phyloP scores from a whole-genome alignment of 192 early-diverging fungal genomes.

The Linnemannia zychae region DNA sequence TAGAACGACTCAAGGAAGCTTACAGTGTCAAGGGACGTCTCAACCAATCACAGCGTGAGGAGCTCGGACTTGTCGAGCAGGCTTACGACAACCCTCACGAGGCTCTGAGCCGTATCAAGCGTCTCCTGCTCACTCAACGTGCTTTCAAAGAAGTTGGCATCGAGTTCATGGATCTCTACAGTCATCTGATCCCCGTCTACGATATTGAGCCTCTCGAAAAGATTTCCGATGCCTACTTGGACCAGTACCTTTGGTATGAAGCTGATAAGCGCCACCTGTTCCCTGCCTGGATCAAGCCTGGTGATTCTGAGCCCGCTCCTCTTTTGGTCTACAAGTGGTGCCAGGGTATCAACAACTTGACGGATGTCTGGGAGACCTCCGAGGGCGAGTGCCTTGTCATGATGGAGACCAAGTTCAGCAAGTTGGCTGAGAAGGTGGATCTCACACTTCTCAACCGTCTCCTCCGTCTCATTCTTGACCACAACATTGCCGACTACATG shows the following conservation, averaged over 20 bases:
- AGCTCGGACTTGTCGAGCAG: slow-evolving; percentile 97
- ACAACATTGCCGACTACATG: slow-evolving; percentile 99
- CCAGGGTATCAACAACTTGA: slow-evolving; percentile 98
- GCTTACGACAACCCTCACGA: slow-evolving; percentile 98
- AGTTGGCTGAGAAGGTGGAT: slow-evolving; percentile 98
- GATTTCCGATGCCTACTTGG: slow-evolving; percentile 98
- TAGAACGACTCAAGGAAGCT: slow-evolving; percentile 95
- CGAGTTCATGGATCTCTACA: slow-evolving; percentile 99
- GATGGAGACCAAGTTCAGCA: slow-evolving; percentile 94
- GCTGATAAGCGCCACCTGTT: slow-evolving; percentile 97
- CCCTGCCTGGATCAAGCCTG: slow-evolving; percentile 99
- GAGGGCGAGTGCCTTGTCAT: slow-evolving; percentile 96
- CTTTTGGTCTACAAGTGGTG: slow-evolving; percentile 96
- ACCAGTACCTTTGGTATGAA: slow-evolving; percentile 99
- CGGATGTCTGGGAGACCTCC: slow-evolving; percentile 93
- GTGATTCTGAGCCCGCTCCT: slow-evolving; percentile 96
- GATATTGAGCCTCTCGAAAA: slow-evolving; percentile 99
- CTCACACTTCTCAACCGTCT: slow-evolving; percentile 95
- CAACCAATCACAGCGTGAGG: slow-evolving; percentile 97
- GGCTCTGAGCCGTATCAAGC: slow-evolving; percentile 90
- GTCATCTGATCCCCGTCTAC: slow-evolving; percentile 97
- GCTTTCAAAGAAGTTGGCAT: slow-evolving; percentile 99
- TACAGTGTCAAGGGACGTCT: slow-evolving; percentile 95
- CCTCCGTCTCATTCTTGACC: slow-evolving; percentile 95
- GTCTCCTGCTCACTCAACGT: slow-evolving; percentile 94